Conservation (phyloP, 2,329 filamentous ascomycete species). For the Corynespora cassiicola region DNA sequence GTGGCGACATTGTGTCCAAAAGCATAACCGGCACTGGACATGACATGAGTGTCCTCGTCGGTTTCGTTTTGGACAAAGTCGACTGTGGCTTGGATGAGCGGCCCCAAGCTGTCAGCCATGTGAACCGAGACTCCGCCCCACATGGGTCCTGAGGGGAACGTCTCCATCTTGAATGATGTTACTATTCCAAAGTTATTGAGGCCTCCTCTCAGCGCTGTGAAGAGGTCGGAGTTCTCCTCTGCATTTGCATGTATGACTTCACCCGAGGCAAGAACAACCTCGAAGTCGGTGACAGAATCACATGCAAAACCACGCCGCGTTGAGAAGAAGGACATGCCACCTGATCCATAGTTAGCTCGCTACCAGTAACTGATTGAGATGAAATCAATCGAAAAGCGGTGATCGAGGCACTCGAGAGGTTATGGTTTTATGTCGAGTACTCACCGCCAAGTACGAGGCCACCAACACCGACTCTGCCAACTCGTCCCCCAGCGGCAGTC, state of each 20-base stretch:
- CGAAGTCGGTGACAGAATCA: conserved; percentile 23
- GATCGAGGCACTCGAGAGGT: too few relatives aligned
- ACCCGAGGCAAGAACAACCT: conserved; percentile 53
- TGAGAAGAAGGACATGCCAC: conserved; percentile 28
- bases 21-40: conserved; percentile 10
- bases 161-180: conserved; percentile 14
- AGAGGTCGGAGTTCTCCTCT: conserved; percentile 46
- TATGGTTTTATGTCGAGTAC: conserved; percentile 1
- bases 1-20: conserved; percentile 5
- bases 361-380: conserved; percentile 1
- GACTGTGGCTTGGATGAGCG: conserved; percentile 7
- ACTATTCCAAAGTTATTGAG: conserved; percentile 23
- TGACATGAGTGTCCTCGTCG: conserved; percentile 10
- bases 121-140: conserved; percentile 8
- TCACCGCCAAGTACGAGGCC: conserved; percentile 38
- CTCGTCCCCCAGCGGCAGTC: conserved; percentile 28
- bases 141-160: conserved; percentile 2
- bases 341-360: conserved; percentile 9
- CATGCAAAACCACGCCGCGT: conserved; percentile 20
- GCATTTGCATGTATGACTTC: conserved; percentile 48
- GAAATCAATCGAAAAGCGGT: conserved; percentile 1
- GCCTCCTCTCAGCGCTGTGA: conserved; percentile 47
- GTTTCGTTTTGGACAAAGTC: conserved; percentile 11
- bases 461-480: conserved; percentile 33
- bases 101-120: conserved; percentile 4